phyloP scores from a whole-genome alignment of 306 rosid genomes.

The Prunus mume region DNA sequence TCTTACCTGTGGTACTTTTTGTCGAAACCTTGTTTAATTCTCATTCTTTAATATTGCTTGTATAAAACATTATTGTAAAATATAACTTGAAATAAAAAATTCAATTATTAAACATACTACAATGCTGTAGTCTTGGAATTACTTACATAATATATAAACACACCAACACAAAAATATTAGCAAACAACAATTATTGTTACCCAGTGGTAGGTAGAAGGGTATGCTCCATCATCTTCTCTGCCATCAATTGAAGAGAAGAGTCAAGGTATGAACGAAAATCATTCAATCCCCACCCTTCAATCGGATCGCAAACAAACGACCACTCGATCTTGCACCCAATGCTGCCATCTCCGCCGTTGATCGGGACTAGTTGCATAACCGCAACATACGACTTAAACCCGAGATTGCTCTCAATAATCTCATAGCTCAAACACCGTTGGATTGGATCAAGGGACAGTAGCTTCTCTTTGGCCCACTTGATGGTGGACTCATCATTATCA shows the following conservation, averaged over 20 bases:
- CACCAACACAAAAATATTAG: not conserved
- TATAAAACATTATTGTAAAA: too few relatives aligned
- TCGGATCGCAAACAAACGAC: slow-evolving; percentile 55
- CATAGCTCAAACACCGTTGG: slow-evolving; percentile 43
- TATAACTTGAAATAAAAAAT: too few relatives aligned
- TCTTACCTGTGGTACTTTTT: too few relatives aligned
- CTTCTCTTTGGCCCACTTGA: slow-evolving; percentile 55
- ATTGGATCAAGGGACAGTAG: slow-evolving; percentile 42
- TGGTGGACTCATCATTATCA: not conserved
- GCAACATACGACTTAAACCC: slow-evolving; percentile 50
- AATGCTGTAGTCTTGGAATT: too few relatives aligned
- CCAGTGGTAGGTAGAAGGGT: not conserved
- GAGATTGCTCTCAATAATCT: slow-evolving; percentile 37
- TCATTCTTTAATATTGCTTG: too few relatives aligned
- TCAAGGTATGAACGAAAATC: slow-evolving; percentile 29
- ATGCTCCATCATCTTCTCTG: slow-evolving; percentile 34
- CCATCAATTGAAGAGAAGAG: slow-evolving; percentile 27
- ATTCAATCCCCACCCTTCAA: slow-evolving; percentile 37
- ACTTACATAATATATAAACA: not conserved
- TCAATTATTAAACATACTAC: too few relatives aligned
- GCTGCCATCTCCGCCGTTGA: not conserved
- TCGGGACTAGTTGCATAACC: slow-evolving; percentile 27
- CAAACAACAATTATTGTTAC: not conserved
- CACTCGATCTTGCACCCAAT: slow-evolving; percentile 54
- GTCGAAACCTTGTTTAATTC: too few relatives aligned